Evolutionary conservation across 768 basidiomycete genomes (phyloP), one percentile per base, ranked within the genome.

Genomic region (Pleurotus giganteus): DNA sequence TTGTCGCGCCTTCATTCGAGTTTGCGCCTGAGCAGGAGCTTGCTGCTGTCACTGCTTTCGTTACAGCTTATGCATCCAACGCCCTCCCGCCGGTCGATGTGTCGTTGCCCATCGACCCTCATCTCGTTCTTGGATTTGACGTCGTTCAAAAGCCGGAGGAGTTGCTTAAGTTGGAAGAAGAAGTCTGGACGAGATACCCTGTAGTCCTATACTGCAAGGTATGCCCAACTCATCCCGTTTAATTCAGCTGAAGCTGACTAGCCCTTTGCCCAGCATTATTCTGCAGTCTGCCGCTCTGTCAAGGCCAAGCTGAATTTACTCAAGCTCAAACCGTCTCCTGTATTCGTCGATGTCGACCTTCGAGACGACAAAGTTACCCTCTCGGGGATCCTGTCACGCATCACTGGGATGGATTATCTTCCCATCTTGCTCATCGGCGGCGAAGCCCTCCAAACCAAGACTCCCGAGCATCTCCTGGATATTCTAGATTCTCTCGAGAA

Each of bases 91-190:
- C 36, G 9, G 23, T 37, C 37, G 47, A 42, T 5, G 21, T 15
- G 2, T 51, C 32, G 19, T 41, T 11, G 36, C 51, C 29, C 56
- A 42, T 27, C 54, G 43, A 34, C 32, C 36, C 21, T 44, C 61
- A 90, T 60, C 81, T 93, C 55, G 80, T 93, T 3, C 78, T 93
- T 39, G 91, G 89, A 62, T 93, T 93, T 65, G 89, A 93, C 64
- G 88, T 87, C 0, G 70, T 79, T 2, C 76, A 78, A 12, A 89
- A 89, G 0, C 60, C 64, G 19, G 78, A 83, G 28, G 89, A 91
- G 66, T 71, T 91, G 31, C 65, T 69, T 31, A 71, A 74, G 2
- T 74, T 91, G 65, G 78, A 84, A 5, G 70, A 76, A 1, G 83
- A 89, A 29, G 82, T 88, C 1, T 92, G 90, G 91, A 61, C 75